A percentile compares a stretch with the other conserved stretches of the same genome.
phyloP scores from a whole-genome alignment of 139 green algal species.

The Trebouxia sp. region DNA sequence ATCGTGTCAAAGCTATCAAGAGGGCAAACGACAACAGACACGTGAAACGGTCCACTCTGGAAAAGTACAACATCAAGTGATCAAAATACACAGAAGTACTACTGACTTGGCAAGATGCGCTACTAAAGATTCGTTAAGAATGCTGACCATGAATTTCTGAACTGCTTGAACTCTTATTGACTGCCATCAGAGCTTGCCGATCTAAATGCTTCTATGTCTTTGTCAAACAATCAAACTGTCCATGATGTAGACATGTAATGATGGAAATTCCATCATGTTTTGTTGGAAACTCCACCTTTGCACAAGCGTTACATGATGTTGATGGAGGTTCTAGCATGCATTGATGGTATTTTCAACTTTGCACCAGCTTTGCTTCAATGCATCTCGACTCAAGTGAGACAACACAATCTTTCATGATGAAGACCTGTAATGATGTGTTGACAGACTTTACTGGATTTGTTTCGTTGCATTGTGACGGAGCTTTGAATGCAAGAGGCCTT shows the following conservation, averaged over 20 bases:
- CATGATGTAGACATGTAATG: background rate
- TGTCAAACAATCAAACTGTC: conserved; percentile 1
- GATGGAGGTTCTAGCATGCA: background rate
- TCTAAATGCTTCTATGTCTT: background rate
- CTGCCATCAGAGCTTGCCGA: background rate
- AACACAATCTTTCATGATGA: background rate
- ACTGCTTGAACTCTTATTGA: background rate
- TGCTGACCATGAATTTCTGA: background rate
- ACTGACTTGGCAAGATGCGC: background rate
- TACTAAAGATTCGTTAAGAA: background rate
- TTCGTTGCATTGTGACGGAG: background rate
- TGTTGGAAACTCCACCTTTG: background rate
- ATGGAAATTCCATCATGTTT: conserved; percentile 1
- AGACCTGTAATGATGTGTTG: background rate
- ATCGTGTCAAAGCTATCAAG: background rate
- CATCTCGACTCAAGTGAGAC: background rate
- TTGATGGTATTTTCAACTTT: background rate
- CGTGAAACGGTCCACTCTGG: background rate
- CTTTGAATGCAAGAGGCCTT: background rate
- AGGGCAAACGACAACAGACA: background rate
- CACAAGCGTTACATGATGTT: background rate
- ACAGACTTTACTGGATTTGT: background rate
- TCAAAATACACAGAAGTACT: background rate
- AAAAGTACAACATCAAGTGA: conserved; percentile 1
- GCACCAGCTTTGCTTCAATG: background rate